A percentile compares a stretch with the other conserved stretches of the same genome.
Conservation (phyloP, 1,139 yeast species). For the Kodamaea alishanica region DNA sequence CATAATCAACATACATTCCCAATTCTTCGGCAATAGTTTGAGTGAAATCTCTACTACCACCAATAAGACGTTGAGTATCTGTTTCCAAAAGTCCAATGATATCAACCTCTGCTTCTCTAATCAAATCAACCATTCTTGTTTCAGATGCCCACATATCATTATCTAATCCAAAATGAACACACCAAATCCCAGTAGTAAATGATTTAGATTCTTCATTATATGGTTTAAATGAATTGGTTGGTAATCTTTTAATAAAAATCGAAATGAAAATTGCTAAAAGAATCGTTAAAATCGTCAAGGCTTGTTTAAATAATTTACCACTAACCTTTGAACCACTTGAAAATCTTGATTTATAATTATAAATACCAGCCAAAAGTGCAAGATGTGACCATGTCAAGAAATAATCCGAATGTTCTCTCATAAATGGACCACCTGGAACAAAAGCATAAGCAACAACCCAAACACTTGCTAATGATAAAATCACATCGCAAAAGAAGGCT, state of each 20-base stretch:
- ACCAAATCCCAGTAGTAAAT: slow-evolving; percentile 96
- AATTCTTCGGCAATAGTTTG: slow-evolving; percentile 89
- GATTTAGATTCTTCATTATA: slow-evolving; percentile 72
- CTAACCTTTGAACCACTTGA: background rate
- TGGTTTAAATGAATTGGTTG: slow-evolving; percentile 59
- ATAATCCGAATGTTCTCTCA: slow-evolving; percentile 84
- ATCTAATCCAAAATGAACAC: slow-evolving; percentile 93
- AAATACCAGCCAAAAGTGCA: slow-evolving; percentile 44
- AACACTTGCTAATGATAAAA: slow-evolving; percentile 74
- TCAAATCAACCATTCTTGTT: slow-evolving; percentile 78
- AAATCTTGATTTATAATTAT: slow-evolving; percentile 30
- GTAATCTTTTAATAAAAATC: slow-evolving; percentile 56
- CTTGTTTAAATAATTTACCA: slow-evolving; percentile 19
- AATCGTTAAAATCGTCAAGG: slow-evolving; percentile 24
- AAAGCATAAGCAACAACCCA: slow-evolving; percentile 99
- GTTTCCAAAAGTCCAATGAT: slow-evolving; percentile 87
- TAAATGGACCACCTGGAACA: slow-evolving; percentile 87
- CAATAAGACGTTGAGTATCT: slow-evolving; percentile 89
- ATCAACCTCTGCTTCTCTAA: slow-evolving; percentile 82
- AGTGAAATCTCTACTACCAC: slow-evolving; percentile 93
- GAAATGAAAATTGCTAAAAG: slow-evolving; percentile 32
- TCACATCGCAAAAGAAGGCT: slow-evolving; percentile 52
- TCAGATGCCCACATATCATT: slow-evolving; percentile 99
- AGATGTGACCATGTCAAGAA: slow-evolving; percentile 46
- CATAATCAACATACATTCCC: slow-evolving; percentile 92